Evolutionary conservation across 805 yeast genomes (phyloP).

Genomic region (Wickerhamomyces tratensis): DNA sequence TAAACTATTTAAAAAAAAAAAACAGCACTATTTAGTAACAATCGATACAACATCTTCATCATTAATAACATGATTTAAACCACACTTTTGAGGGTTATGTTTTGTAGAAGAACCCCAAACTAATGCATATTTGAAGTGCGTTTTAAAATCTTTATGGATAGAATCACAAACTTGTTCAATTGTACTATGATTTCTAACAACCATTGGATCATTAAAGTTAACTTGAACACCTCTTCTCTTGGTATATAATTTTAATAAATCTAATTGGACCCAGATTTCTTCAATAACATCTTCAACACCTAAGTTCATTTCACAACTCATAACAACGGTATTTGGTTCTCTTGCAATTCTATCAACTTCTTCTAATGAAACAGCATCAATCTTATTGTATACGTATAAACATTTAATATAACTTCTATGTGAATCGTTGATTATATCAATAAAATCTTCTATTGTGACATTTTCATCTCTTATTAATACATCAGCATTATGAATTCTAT

Average conservation of each 20-base stretch:
- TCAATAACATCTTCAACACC: constrained; percentile 85
- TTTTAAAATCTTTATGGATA: constrained; percentile 86
- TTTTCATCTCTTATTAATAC: constrained; percentile 83
- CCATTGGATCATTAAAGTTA: constrained; percentile 82
- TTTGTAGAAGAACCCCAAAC: constrained; percentile 97
- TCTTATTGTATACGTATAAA: constrained; percentile 87
- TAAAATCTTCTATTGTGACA: constrained; percentile 85
- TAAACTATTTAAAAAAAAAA: too few species aligned
- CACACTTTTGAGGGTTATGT: constrained; percentile 96
- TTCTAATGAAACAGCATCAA: constrained; percentile 90
- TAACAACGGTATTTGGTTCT: constrained; percentile 86
- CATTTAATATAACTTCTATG: constrained; percentile 88
- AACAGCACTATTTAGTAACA: constrained; percentile 45
- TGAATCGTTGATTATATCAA: constrained; percentile 81
- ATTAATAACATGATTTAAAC: constrained; percentile 68
- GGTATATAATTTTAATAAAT: constrained; percentile 74
- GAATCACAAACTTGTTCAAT: constrained; percentile 86
- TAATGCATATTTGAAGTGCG: constrained; percentile 85
- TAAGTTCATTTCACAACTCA: constrained; percentile 82
- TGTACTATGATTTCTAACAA: constrained; percentile 70
- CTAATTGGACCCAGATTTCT: constrained; percentile 86
- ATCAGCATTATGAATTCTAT: constrained; percentile 88
- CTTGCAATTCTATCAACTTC: constrained; percentile 90
- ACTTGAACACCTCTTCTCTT: constrained; percentile 81
- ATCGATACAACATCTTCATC: constrained; percentile 94